Evolutionary conservation across 306 rosid genomes (phyloP).

Genomic region (Castanea mollissima): DNA sequence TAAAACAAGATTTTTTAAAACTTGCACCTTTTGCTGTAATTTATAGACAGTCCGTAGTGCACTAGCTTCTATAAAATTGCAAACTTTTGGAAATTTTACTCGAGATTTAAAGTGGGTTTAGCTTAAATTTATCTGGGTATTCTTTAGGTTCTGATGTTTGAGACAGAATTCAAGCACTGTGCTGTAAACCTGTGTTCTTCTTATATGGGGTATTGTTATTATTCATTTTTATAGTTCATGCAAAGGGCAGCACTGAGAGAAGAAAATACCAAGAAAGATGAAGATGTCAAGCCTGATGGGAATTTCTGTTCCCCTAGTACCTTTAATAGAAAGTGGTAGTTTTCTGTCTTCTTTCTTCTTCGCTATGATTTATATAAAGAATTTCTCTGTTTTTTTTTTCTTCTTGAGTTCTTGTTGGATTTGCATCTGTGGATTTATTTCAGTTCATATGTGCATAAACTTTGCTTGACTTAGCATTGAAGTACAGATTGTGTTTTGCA

Average conservation of each 20-base stretch:
- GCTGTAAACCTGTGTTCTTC: background rate
- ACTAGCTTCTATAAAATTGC: background rate
- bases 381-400: background rate
- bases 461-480: no score
- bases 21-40: background rate
- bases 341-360: constrained; percentile 9
- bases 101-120: constrained; percentile 5
- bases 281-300: constrained; percentile 49
- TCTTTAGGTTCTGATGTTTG: constrained; percentile 3
- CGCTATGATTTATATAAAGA: background rate
- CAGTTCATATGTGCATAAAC: no score
- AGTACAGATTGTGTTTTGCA: no score
- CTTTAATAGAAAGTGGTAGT: constrained; percentile 55
- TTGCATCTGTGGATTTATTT: no score
- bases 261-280: constrained; percentile 57
- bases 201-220: background rate
- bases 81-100: background rate
- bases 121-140: background rate
- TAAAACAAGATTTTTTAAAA: constrained; percentile 9
- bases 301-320: constrained; percentile 37
- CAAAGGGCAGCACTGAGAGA: constrained; percentile 78
- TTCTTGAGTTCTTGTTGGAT: background rate
- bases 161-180: background rate
- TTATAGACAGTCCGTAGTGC: background rate
- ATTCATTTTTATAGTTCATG: constrained; percentile 55